phyloP scores from a whole-genome alignment of 2,329 filamentous ascomycete genomes.

The Coniochaeta sp. region DNA sequence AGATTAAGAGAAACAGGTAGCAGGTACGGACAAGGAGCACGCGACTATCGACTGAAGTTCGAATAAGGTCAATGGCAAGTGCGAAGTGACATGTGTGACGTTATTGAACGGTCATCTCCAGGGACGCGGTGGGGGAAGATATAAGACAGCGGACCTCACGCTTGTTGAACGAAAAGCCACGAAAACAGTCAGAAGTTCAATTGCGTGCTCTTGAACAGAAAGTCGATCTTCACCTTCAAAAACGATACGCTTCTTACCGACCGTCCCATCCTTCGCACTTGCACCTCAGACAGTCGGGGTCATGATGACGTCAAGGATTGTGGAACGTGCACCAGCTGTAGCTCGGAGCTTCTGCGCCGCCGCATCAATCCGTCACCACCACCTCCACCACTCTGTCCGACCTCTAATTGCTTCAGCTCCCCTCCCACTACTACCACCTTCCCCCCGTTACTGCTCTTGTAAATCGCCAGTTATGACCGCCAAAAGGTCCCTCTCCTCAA shows the following conservation, averaged over 20 bases:
- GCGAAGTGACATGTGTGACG: neutral
- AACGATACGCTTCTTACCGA: neutral
- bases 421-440: neutral
- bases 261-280: neutral
- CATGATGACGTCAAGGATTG: neutral
- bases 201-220: neutral
- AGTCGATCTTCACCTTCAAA: neutral
- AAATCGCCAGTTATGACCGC: neutral
- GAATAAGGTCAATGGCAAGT: no score
- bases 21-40: no score
- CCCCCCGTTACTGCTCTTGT: neutral
- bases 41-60: no score
- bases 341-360: neutral
- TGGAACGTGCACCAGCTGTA: neutral
- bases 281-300: neutral
- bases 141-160: neutral
- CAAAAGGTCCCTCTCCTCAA: neutral
- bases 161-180: neutral
- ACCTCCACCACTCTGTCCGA: no score
- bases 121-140: neutral
- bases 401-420: neutral
- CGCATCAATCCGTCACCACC: no score
- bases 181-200: no score
- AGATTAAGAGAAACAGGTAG: no score
- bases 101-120: neutral